Evolutionary conservation across 2,329 filamentous ascomycete genomes (phyloP), one percentile per base, ranked within the genome.

Genomic region (Colletotrichum trifolii): DNA sequence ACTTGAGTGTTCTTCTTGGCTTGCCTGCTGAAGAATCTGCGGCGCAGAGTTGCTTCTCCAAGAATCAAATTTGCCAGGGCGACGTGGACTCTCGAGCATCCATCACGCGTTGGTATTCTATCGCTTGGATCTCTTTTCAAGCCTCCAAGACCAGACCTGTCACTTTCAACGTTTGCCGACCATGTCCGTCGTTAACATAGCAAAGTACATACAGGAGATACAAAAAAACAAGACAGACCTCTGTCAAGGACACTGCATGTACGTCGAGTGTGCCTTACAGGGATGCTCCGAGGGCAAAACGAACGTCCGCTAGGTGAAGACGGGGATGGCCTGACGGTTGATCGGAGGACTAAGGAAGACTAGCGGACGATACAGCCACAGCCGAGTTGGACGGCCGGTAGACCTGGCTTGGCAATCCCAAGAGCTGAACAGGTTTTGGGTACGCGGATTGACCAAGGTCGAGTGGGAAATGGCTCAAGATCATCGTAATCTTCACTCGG

Each of bases 401-500:
- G 15, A 17, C 15, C 15, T 34, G 49, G 17, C 61, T 50, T 60
- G 49, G 56, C 56, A 11, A 36, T 25, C 12, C 12, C 45, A 11
- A 17, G 42, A 42, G 42, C 42, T 35, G n/a, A 46, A 40, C 46
- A 45, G 54, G 39, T 43, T 54, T 48, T 46, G 40, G 7, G 1
- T 17, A 9, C n/a, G n/a, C 6, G 11, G 35, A 42, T 56, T 12
- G 38, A 34, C 49, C 45, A 50, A 42, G 34, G 25, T 43, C 54
- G 35, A 46, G 17, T 34, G 33, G 36, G 35, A 47, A 38, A 25
- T 12, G 40, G 34, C 17, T 10, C 40, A 42, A 56, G 52, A 65
- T 65, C 52, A 65, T 65, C 52, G 47, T 43, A 56, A 62, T 55
- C 49, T 60, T n/a, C 45, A 15, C 50, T 35, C 50, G 12, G 57